Evolutionary conservation across 1,284 basidiomycete genomes (phyloP).

Genomic region (Cutaneotrichosporon cavernicola): DNA sequence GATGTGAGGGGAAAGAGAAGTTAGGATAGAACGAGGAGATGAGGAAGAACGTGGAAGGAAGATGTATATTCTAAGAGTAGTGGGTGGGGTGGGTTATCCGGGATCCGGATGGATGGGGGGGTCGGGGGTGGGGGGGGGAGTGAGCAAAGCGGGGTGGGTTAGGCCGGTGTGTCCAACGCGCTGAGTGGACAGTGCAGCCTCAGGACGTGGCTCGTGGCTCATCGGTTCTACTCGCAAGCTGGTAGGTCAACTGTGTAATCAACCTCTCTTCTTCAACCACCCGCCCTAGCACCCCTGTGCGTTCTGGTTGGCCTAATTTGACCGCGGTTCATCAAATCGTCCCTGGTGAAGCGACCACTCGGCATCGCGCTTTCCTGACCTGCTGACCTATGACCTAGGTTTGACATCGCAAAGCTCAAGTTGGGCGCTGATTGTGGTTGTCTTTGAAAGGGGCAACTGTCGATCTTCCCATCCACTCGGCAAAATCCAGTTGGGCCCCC

Average conservation of each 20-base stretch:
- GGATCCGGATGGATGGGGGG: background rate
- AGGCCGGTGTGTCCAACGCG: background rate
- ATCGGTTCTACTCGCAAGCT: background rate
- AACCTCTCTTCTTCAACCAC: no score
- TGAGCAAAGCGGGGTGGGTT: no score
- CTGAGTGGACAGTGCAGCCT: background rate
- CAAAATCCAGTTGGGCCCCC: background rate
- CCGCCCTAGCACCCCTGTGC: no score
- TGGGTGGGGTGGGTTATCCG: background rate
- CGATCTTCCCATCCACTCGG: background rate
- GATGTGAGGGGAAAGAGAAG: background rate
- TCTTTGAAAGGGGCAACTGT: background rate
- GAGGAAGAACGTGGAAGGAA: constrained; percentile 2
- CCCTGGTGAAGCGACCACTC: background rate
- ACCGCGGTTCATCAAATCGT: background rate
- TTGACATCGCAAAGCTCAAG: no score
- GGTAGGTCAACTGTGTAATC: no score
- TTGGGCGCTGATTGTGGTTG: no score
- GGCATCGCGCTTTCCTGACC: no score
- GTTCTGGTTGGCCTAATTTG: background rate
- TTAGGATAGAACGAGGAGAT: background rate
- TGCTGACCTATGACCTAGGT: no score
- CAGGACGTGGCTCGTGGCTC: background rate
- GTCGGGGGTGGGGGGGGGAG: background rate
- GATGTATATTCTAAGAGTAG: background rate